These are phyloP conservation scores for Lentithecium fluviatile DNA, from an alignment of 495 filamentous ascomycete genomes.

Conservation along the genomic window DNA sequence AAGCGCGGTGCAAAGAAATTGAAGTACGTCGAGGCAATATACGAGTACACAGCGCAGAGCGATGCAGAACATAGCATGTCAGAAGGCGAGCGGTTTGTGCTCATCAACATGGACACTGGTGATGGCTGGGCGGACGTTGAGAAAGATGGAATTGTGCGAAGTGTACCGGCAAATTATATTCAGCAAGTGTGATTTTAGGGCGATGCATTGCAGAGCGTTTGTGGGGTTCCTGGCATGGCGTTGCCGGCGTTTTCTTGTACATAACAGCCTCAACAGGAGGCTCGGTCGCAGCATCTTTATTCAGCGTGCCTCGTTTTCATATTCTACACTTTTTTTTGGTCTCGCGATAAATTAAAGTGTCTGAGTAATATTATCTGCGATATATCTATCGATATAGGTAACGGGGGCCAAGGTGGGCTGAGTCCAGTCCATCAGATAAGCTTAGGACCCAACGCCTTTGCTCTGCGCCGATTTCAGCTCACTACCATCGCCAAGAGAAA, in stretches of 20 bases:
- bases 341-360: background rate
- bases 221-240: background rate
- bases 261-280: no score
- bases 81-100: conserved; percentile 88
- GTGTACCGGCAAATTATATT: conserved; percentile 91
- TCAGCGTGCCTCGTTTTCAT: background rate
- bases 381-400: no score
- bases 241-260: background rate
- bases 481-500: no score
- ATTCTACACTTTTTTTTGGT: background rate
- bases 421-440: no score
- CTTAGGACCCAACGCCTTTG: no score
- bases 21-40: conserved; percentile 90
- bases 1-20: conserved; percentile 90
- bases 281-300: background rate
- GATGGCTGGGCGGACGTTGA: conserved; percentile 98
- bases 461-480: no score
- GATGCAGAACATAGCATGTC: conserved; percentile 85
- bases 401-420: no score
- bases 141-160: conserved; percentile 82
- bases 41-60: conserved; percentile 83
- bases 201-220: conserved; percentile 3
- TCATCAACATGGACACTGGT: conserved; percentile 78
- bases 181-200: conserved; percentile 57
- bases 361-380: no score